A percentile compares a stretch with the other conserved stretches of the same genome.
These are phyloP conservation scores for Penicillium canescens DNA, from an alignment of 495 filamentous ascomycete genomes.

Conservation along the genomic window DNA sequence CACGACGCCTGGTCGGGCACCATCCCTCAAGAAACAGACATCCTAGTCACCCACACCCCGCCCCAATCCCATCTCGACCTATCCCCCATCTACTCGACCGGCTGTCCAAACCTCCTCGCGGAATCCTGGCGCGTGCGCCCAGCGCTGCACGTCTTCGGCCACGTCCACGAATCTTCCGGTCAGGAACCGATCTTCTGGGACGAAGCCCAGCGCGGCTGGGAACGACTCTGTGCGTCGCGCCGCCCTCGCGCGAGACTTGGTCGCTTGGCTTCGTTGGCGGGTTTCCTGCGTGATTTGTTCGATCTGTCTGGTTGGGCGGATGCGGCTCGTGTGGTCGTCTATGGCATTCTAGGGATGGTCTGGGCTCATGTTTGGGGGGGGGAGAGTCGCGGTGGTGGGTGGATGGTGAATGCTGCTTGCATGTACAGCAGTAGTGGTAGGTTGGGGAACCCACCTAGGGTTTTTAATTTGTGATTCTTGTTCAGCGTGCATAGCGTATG, in stretches of 20 bases:
- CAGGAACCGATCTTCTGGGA: conserved; percentile 75
- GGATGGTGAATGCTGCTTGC: conserved; percentile 79
- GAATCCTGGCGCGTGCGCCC: conserved; percentile 82
- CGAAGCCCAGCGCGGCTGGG: conserved; percentile 70
- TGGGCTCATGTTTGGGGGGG: conserved; percentile 74
- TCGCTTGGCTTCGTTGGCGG: conserved; percentile 32
- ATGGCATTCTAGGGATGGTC: conserved; percentile 63
- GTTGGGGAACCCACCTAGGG: conserved; percentile 62
- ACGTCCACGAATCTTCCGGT: conserved; percentile 71
- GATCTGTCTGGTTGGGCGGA: conserved; percentile 62
- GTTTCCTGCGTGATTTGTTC: conserved; percentile 54
- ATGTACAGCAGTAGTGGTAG: conserved; percentile 67
- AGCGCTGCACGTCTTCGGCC: conserved; percentile 83
- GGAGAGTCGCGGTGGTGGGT: conserved; percentile 48
- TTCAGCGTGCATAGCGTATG: conserved; percentile 6
- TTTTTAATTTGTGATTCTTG: conserved; percentile 46
- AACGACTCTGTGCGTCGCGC: conserved; percentile 52
- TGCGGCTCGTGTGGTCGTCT: conserved; percentile 55
- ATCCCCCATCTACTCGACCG: conserved; percentile 54
- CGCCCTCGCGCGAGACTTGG: conserved; percentile 26
- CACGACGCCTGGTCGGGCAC: conserved; percentile 64
- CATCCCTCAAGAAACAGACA: conserved; percentile 73
- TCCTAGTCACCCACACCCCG: conserved; percentile 81
- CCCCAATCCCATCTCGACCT: conserved; percentile 75
- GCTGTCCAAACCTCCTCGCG: conserved; percentile 71